Conservation (phyloP, 768 basidiomycete genomes). For the Pleurotus pulmonarius region DNA sequence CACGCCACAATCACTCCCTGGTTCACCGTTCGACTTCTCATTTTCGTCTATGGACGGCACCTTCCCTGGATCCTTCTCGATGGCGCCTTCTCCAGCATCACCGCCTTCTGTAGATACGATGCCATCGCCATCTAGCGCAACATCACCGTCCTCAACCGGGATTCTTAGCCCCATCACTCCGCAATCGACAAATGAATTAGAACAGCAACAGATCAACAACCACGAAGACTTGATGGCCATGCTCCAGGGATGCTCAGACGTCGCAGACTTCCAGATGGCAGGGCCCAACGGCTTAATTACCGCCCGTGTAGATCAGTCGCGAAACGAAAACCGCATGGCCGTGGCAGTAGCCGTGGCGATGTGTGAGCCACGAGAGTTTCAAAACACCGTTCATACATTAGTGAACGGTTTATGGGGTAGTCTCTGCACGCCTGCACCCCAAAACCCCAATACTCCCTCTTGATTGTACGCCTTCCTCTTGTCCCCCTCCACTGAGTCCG, state of each 20-base stretch:
- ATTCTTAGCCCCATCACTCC: neutral
- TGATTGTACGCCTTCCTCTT: neutral
- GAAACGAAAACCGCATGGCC: neutral
- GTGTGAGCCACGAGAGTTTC: neutral
- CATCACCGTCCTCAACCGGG: neutral
- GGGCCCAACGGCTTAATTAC: neutral
- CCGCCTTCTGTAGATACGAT: neutral
- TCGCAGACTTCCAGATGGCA: neutral
- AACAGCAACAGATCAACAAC: neutral
- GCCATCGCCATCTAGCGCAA: neutral
- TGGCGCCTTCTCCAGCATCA: neutral
- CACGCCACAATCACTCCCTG: neutral
- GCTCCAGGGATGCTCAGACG: neutral
- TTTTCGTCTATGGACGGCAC: neutral
- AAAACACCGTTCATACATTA: neutral
- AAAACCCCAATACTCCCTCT: neutral
- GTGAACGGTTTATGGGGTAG: slow-evolving; percentile 5
- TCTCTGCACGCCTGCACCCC: neutral
- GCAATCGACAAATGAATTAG: neutral
- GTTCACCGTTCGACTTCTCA: neutral
- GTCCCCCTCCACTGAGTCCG: neutral
- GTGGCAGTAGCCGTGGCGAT: neutral
- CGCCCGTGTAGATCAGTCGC: neutral
- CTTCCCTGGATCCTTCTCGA: neutral
- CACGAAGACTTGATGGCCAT: slow-evolving; percentile 1